Conservation (phyloP, 768 basidiomycete species). For the Pleurotus ostreatus region DNA sequence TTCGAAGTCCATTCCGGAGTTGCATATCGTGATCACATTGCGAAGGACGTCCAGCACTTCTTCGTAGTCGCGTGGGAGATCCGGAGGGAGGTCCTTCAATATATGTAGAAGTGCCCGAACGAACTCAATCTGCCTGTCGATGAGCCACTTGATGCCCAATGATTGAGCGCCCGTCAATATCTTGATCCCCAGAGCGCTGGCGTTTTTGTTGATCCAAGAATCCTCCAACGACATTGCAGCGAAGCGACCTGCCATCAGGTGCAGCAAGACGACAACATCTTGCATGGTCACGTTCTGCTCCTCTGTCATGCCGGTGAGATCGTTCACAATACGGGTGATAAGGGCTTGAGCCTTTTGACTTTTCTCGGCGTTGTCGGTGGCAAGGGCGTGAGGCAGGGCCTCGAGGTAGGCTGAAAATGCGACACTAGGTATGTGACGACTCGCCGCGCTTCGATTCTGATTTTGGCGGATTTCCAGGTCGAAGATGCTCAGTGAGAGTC, state of each 20-base stretch:
- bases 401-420: conserved; percentile 75
- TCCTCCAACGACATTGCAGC: conserved; percentile 87
- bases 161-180: conserved; percentile 72
- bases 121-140: conserved; percentile 85
- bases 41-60: conserved; percentile 76
- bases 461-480: conserved; percentile 65
- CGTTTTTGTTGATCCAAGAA: conserved; percentile 84
- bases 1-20: conserved; percentile 45
- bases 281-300: conserved; percentile 42
- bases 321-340: conserved; percentile 58
- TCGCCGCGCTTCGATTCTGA: conserved; percentile 47
- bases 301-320: conserved; percentile 56
- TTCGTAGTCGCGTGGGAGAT: conserved; percentile 78
- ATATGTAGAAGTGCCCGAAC: conserved; percentile 87
- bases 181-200: conserved; percentile 82
- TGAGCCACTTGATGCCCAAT: conserved; percentile 74
- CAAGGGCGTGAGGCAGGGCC: conserved; percentile 70
- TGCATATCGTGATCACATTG: conserved; percentile 59
- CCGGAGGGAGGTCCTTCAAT: conserved; percentile 90
- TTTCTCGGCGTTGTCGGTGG: conserved; percentile 61
- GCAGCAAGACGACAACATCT: conserved; percentile 65
- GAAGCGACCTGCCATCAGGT: conserved; percentile 81
- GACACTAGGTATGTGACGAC: conserved; percentile 51
- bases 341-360: conserved; percentile 56
- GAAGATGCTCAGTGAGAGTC: conserved; percentile 70